These are phyloP conservation scores for Fraxinus sp. DNA, from an alignment of 305 asterid species.

Conservation along the genomic window DNA sequence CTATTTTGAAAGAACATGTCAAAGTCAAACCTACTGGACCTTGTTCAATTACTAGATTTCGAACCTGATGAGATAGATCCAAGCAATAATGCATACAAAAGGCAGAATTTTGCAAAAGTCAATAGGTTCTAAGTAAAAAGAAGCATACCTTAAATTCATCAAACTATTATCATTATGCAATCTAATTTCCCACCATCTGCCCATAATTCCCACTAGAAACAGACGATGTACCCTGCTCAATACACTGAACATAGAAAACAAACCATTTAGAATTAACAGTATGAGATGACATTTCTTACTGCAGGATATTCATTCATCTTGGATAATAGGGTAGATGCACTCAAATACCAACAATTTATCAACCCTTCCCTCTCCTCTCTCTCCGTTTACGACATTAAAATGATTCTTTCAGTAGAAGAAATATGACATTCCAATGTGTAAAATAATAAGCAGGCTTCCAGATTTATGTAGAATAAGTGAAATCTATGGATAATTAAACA, in stretches of 20 bases:
- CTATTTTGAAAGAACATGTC: not conserved
- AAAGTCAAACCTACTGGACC: not conserved
- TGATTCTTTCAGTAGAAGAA: slow-evolving; percentile 10
- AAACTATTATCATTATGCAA: slow-evolving; percentile 14
- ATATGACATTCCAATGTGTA: slow-evolving; percentile 7
- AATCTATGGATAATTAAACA: not conserved
- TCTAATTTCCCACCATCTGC: slow-evolving; percentile 43
- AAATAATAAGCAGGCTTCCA: not conserved
- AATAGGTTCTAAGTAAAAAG: not conserved
- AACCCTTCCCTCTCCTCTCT: not conserved
- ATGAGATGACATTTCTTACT: slow-evolving; percentile 10
- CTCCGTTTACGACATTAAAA: slow-evolving; percentile 1
- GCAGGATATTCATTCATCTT: not conserved
- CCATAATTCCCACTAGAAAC: slow-evolving; percentile 32
- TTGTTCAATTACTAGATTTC: slow-evolving; percentile 5
- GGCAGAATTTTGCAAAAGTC: not conserved
- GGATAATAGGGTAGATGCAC: slow-evolving; percentile 4
- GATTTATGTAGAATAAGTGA: not conserved
- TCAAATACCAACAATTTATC: slow-evolving; percentile 7
- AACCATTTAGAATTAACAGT: slow-evolving; percentile 15
- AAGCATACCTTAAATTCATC: slow-evolving; percentile 23
- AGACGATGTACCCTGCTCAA: slow-evolving; percentile 70
- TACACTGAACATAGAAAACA: slow-evolving; percentile 48
- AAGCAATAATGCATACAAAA: not conserved
- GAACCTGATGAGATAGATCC: not conserved